Evolutionary conservation across 2,329 filamentous ascomycete species (phyloP), one percentile per base, ranked within the genome.

Genomic region (Trichoderma citrinoviride): DNA sequence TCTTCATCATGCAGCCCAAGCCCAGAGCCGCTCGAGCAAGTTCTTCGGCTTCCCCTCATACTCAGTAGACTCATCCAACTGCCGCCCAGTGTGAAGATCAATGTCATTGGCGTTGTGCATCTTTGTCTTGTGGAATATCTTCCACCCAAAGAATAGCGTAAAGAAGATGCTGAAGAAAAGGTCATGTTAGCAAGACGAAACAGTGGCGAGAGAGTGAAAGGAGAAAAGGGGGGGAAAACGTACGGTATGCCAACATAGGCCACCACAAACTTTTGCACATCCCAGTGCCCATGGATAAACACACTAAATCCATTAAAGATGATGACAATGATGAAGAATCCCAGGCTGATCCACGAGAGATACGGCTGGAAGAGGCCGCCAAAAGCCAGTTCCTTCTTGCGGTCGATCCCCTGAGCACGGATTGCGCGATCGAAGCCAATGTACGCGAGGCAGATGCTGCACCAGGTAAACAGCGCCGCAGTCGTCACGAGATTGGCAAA

Each of bases 101-200:
- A 61, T 61, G 23, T 61, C 57, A 0, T 41, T 50, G 23, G 57
- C 17, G 57, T 19, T 10, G n/a, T 17, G 57, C 10, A 50, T 5
- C 15, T 43, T 61, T 1, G 57, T 61, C 57, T 61, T 61, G 29
- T 64, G 50, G 6, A 64, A 64, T 1, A 90, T 8, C 76, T 92
- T 93, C 85, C 88, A 92, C 5, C 81, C 82, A 3, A 89, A 29
- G 71, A 85, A 93, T 10, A 92, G 77, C 5, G 80, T 71, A 43
- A 82, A 70, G 60, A 82, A 76, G 0, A 77, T 75, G 44, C 73
- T 79, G 68, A 80, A 85, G 10, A 3, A 1, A 1, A 14, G 14
- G 7, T 43, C 19, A 29, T 44, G 7, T 29, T 29, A 29, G 29
- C 29, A 21, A 56, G n/a, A 40, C 14, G 27, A 1, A 44, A 5